Conservation (phyloP, 2,329 filamentous ascomycete species). For the Cordyceps tenuipes region DNA sequence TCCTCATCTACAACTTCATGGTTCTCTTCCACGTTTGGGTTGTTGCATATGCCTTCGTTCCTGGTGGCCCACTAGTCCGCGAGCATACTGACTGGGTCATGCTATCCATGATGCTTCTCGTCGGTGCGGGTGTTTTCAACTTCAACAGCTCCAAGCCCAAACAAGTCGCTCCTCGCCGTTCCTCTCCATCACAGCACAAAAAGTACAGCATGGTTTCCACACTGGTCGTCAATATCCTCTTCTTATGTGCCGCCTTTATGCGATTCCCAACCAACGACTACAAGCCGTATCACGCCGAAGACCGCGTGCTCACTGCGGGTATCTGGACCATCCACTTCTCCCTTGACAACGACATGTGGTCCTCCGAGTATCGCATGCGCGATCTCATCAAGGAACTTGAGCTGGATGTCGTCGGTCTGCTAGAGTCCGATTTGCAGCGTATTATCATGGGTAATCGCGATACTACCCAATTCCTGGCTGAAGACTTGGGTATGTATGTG, state of each 20-base stretch:
- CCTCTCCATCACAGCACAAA: slow-evolving; percentile 34
- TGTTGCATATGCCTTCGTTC: slow-evolving; percentile 95
- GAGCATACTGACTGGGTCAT: slow-evolving; percentile 97
- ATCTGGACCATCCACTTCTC: slow-evolving; percentile 99
- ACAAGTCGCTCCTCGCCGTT: slow-evolving; percentile 24
- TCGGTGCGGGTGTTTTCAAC: slow-evolving; percentile 79
- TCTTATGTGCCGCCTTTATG: slow-evolving; percentile 72
- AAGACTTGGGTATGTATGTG: slow-evolving; percentile 97
- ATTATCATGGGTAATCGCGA: slow-evolving; percentile 99
- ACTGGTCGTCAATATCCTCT: slow-evolving; percentile 68
- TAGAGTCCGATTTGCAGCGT: slow-evolving; percentile 88
- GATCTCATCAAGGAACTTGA: slow-evolving; percentile 90
- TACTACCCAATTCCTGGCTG: slow-evolving; percentile 86
- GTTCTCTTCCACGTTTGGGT: slow-evolving; percentile 98
- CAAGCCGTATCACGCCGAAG: slow-evolving; percentile 77
- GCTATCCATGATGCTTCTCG: slow-evolving; percentile 71
- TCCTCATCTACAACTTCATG: slow-evolving; percentile 86
- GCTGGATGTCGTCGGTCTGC: slow-evolving; percentile 89
- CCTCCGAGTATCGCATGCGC: slow-evolving; percentile 86
- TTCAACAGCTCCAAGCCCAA: slow-evolving; percentile 44
- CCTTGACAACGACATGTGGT: slow-evolving; percentile 98
- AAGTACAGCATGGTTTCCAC: slow-evolving; percentile 52
- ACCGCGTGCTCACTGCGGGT: slow-evolving; percentile 82
- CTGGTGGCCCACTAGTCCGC: slow-evolving; percentile 82
- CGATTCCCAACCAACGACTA: slow-evolving; percentile 93